phyloP scores from a whole-genome alignment of 2,329 filamentous ascomycete species.

The Ceratocystis ficicola region DNA sequence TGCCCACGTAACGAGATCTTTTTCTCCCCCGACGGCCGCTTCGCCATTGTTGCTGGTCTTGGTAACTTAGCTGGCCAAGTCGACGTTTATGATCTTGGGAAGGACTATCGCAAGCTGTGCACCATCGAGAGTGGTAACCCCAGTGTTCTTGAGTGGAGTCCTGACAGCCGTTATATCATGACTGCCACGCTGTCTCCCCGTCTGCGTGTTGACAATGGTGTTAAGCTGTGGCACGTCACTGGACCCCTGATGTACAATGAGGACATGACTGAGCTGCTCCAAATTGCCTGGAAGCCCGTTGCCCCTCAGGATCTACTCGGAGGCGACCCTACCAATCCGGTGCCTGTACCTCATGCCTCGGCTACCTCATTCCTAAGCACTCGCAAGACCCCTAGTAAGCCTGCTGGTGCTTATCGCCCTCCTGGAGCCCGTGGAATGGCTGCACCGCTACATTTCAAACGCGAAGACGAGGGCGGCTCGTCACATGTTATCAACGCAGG shows the following conservation, averaged over 20 bases:
- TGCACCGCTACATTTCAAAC: conserved; percentile 90
- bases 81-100: conserved; percentile 85
- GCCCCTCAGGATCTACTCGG: conserved; percentile 45
- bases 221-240: conserved; percentile 87
- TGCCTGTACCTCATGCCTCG: conserved; percentile 70
- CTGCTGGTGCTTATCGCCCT: conserved; percentile 90
- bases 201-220: conserved; percentile 88
- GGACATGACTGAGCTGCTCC: conserved; percentile 89
- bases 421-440: conserved; percentile 80
- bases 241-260: conserved; percentile 88
- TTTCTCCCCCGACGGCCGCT: conserved; percentile 87
- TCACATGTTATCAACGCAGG: conserved; percentile 76
- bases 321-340: conserved; percentile 58
- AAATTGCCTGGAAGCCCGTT: conserved; percentile 77
- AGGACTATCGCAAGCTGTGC: conserved; percentile 81
- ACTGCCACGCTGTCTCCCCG: conserved; percentile 96
- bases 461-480: conserved; percentile 89
- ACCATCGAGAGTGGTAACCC: conserved; percentile 94
- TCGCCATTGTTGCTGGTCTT: conserved; percentile 88
- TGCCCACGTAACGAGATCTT: conserved; percentile 86
- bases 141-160: conserved; percentile 93
- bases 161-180: conserved; percentile 88
- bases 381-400: conserved; percentile 89
- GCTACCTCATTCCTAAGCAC: conserved; percentile 71
- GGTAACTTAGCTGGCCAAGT: conserved; percentile 96